Percentiles rank a stretch among this genome's conserved stretches.
Evolutionary conservation across 768 basidiomycete species (phyloP).

Genomic region (Amanita muscaria): DNA sequence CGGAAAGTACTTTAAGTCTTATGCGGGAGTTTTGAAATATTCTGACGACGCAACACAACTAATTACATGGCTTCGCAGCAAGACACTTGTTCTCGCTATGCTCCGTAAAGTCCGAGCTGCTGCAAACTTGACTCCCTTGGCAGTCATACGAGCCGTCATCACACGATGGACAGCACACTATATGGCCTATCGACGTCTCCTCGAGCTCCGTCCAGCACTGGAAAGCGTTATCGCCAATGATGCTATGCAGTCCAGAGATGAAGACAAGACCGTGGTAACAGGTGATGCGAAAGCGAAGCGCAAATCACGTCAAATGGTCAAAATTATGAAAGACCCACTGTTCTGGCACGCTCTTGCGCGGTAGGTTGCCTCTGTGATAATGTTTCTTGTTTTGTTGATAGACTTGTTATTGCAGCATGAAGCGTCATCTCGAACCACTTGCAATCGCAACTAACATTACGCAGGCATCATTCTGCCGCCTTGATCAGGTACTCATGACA

Average conservation of each 20-base stretch:
- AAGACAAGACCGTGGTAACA: slow-evolving; percentile 16
- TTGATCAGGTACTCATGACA: slow-evolving; percentile 23
- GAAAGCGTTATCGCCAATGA: slow-evolving; percentile 15
- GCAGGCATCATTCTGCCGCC: slow-evolving; percentile 19
- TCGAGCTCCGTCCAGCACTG: slow-evolving; percentile 17
- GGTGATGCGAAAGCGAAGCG: slow-evolving; percentile 11
- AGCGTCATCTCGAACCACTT: slow-evolving; percentile 22
- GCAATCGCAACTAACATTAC: slow-evolving; percentile 22
- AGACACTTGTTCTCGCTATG: slow-evolving; percentile 24
- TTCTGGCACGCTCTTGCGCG: slow-evolving; percentile 24
- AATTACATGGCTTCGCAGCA: slow-evolving; percentile 30
- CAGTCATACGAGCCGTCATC: slow-evolving; percentile 24
- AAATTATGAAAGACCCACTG: slow-evolving; percentile 17
- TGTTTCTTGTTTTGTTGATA: slow-evolving; percentile 5
- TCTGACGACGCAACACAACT: slow-evolving; percentile 24
- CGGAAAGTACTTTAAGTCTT: slow-evolving; percentile 27
- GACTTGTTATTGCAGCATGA: slow-evolving; percentile 16
- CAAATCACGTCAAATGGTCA: slow-evolving; percentile 21
- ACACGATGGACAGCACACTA: slow-evolving; percentile 30
- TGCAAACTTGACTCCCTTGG: background rate
- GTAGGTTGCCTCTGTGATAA: slow-evolving; percentile 15
- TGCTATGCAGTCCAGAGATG: slow-evolving; percentile 3
- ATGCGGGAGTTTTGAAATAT: slow-evolving; percentile 14
- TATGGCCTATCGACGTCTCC: slow-evolving; percentile 22
- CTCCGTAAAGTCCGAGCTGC: slow-evolving; percentile 14